phyloP scores from a whole-genome alignment of 495 filamentous ascomycete species.

The Annulohypoxylon nitens region DNA sequence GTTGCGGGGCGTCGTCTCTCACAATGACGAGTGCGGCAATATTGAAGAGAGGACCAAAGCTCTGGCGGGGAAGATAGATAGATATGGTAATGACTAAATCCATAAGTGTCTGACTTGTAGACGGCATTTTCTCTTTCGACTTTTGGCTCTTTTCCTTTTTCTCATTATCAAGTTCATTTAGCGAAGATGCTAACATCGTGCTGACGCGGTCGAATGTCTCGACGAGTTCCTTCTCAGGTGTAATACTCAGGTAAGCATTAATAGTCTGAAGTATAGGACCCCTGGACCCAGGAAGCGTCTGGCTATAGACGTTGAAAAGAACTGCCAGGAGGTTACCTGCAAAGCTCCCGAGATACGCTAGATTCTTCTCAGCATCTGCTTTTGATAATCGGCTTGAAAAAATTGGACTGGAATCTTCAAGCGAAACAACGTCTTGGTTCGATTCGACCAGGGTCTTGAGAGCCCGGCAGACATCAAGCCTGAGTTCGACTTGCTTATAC shows the following conservation, averaged over 20 bases:
- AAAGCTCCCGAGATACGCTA: constrained; percentile 81
- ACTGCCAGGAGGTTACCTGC: constrained; percentile 91
- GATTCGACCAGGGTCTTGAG: constrained; percentile 91
- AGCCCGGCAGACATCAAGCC: constrained; percentile 85
- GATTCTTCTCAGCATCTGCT: constrained; percentile 77
- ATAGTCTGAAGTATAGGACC: constrained; percentile 92
- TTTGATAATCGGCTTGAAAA: constrained; percentile 80
- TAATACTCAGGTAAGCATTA: constrained; percentile 92
- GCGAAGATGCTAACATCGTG: constrained; percentile 80
- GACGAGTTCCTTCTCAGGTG: constrained; percentile 77
- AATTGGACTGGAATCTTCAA: constrained; percentile 73
- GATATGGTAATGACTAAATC: constrained; percentile 96
- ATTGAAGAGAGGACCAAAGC: constrained; percentile 82
- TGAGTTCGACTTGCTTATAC: constrained; percentile 89
- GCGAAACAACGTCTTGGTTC: constrained; percentile 78
- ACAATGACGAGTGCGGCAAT: constrained; percentile 85
- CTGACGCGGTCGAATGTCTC: constrained; percentile 89
- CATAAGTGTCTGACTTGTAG: constrained; percentile 94
- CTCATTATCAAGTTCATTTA: constrained; percentile 73
- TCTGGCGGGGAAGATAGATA: constrained; percentile 86
- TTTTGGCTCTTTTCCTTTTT: constrained; percentile 71
- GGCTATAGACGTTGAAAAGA: constrained; percentile 96
- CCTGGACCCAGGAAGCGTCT: constrained; percentile 91
- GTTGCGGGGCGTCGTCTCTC: constrained; percentile 82
- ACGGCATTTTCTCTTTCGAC: constrained; percentile 79